Conservation (phyloP, 2,329 filamentous ascomycete genomes). For the Lasiodiplodia citricola region DNA sequence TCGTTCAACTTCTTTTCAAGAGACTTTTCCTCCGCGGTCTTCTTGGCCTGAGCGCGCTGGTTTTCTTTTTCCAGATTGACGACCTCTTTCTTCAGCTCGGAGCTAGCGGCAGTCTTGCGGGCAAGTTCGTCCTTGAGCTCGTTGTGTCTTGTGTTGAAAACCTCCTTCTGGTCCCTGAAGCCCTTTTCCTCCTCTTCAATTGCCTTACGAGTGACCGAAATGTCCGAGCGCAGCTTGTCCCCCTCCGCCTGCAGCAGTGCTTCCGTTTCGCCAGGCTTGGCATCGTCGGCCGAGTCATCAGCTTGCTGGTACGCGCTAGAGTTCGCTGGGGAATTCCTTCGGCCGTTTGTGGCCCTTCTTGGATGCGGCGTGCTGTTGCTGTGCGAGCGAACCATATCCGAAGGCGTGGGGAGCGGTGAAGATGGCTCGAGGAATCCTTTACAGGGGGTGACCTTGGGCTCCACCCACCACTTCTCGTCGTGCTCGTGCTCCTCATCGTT, state of each 20-base stretch:
- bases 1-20: conserved; percentile 73
- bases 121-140: conserved; percentile 77
- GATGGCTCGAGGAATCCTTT: conserved; percentile 64
- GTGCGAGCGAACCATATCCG: conserved; percentile 69
- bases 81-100: conserved; percentile 81
- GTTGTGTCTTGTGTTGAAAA: conserved; percentile 76
- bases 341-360: conserved; percentile 72
- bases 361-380: conserved; percentile 59
- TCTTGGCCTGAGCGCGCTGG: conserved; percentile 77
- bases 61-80: conserved; percentile 81
- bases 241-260: conserved; percentile 81
- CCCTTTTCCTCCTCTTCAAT: conserved; percentile 66
- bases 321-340: conserved; percentile 74
- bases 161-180: conserved; percentile 50
- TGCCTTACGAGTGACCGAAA: conserved; percentile 75
- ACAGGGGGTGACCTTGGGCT: conserved; percentile 59
- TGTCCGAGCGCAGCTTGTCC: conserved; percentile 79
- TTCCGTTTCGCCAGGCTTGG: conserved; percentile 63
- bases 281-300: conserved; percentile 10
- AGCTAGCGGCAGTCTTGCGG: conserved; percentile 89
- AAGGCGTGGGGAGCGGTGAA: conserved; percentile 65
- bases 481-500: conserved; percentile 37
- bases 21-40: conserved; percentile 75
- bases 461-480: conserved; percentile 55
- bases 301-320: conserved; percentile 6